Percentiles rank a stretch among this genome's conserved stretches.
Evolutionary conservation across 495 filamentous ascomycete genomes (phyloP).

Genomic region (Bacidia gigantensis): DNA sequence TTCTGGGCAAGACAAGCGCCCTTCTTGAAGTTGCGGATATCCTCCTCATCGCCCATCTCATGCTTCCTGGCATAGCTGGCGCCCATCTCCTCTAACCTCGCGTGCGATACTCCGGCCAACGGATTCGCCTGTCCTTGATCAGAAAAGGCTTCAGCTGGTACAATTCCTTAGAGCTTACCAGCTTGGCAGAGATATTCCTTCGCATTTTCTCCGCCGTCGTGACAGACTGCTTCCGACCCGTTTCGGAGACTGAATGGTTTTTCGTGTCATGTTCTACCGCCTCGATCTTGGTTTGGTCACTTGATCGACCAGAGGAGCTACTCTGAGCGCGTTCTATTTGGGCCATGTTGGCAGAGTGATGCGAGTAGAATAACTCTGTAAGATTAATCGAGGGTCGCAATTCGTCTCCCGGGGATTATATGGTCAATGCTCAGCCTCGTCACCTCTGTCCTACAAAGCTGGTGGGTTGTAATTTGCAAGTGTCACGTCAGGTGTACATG

Average conservation of each 20-base stretch:
- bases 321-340: neutral
- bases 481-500: too few species aligned
- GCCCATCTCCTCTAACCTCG: constrained; percentile 47
- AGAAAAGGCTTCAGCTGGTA: too few species aligned
- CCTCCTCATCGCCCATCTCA: constrained; percentile 43
- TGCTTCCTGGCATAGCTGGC: constrained; percentile 51
- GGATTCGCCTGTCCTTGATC: constrained; percentile 37
- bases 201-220: constrained; percentile 35
- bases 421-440: neutral
- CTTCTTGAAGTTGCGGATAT: constrained; percentile 55
- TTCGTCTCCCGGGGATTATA: neutral
- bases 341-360: neutral
- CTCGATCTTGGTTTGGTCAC: constrained; percentile 1
- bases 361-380: neutral
- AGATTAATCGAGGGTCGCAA: neutral
- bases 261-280: constrained; percentile 9
- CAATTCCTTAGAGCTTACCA: constrained; percentile 31
- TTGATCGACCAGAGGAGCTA: neutral
- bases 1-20: constrained; percentile 60
- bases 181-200: constrained; percentile 41
- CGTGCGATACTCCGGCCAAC: constrained; percentile 45
- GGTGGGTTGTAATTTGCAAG: too few species aligned
- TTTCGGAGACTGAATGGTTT: constrained; percentile 8
- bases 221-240: constrained; percentile 2
- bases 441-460: neutral